phyloP scores from a whole-genome alignment of 2,329 filamentous ascomycete species.

The Alternaria sp. region DNA sequence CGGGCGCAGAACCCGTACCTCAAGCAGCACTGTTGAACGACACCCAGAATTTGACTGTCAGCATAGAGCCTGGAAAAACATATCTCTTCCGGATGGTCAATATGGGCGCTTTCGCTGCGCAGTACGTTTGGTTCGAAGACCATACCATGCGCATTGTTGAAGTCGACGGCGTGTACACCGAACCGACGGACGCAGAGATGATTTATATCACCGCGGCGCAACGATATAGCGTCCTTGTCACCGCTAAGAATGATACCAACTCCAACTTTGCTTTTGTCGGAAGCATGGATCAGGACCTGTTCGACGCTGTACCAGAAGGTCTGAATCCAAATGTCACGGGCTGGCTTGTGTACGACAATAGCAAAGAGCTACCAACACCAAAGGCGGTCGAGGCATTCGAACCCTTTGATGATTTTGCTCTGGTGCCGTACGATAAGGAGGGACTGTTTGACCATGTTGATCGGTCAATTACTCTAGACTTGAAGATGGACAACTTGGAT shows the following conservation, averaged over 20 bases:
- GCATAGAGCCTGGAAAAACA: conserved; percentile 60
- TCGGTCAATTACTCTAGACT: conserved; percentile 66
- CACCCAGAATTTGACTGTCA: conserved; percentile 56
- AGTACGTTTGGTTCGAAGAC: conserved; percentile 75
- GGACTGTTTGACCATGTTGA: conserved; percentile 68
- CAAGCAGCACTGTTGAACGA: conserved; percentile 73
- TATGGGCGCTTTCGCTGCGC: conserved; percentile 72
- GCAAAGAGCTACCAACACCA: conserved; percentile 58
- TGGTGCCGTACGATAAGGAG: conserved; percentile 74
- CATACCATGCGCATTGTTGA: conserved; percentile 72
- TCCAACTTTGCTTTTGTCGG: conserved; percentile 68
- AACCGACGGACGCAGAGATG: conserved; percentile 65
- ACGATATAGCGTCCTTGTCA: conserved; percentile 72
- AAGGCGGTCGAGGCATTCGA: conserved; percentile 67
- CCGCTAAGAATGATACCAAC: conserved; percentile 63
- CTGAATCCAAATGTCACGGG: conserved; percentile 71
- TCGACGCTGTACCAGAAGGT: conserved; percentile 70
- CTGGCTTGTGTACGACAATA: conserved; percentile 64
- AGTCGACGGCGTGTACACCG: conserved; percentile 73
- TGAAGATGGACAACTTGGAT: conserved; percentile 70
- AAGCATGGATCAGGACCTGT: conserved; percentile 62
- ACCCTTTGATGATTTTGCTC: conserved; percentile 75
- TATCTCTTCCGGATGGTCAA: conserved; percentile 76
- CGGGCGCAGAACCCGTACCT: conserved; percentile 71
- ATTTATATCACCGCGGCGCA: conserved; percentile 75